Conservation (phyloP, 78 protist species). For the Creolimax fragrantissima region DNA sequence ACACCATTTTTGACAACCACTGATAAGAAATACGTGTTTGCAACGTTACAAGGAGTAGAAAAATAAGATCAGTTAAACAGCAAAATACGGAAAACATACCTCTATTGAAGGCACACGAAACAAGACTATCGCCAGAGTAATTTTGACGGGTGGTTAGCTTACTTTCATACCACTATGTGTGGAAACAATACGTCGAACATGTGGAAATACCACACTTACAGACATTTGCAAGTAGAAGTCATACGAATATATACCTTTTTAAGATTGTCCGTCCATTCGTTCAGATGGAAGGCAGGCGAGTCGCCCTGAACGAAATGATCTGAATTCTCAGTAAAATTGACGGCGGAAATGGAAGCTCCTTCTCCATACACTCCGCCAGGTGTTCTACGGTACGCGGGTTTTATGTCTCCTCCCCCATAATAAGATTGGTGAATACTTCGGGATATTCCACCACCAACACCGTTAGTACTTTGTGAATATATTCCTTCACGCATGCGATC, state of each 20-base stretch:
- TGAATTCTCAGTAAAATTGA: background rate
- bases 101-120: background rate
- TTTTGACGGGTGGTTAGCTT: background rate
- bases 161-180: background rate
- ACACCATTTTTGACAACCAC: background rate
- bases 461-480: too few species aligned
- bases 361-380: background rate
- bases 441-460: too few species aligned
- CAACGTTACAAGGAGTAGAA: background rate
- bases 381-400: background rate
- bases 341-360: background rate
- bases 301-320: background rate
- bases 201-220: background rate
- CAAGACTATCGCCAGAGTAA: background rate
- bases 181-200: background rate
- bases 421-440: too few species aligned
- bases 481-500: too few species aligned
- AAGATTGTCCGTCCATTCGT: background rate
- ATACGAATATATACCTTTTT: background rate
- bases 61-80: background rate
- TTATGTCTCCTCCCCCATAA: background rate
- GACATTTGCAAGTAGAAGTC: background rate
- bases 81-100: background rate
- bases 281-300: background rate
- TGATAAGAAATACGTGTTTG: background rate